Conservation (phyloP, 192 early-diverging fungal species). For the Allomyces arbusculus region DNA sequence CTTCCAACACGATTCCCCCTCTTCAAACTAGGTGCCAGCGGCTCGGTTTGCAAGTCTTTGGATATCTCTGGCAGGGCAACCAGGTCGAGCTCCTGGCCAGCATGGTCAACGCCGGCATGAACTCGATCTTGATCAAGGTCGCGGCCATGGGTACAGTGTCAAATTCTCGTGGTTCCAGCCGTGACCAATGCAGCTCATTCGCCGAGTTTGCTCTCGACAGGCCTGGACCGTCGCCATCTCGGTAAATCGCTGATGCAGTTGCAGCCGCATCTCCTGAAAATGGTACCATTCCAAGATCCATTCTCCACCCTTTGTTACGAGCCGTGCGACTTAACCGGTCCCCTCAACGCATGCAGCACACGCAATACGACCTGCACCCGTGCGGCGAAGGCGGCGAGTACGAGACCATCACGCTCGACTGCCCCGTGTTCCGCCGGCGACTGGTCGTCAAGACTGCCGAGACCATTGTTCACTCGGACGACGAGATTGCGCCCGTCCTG, state of each 20-base stretch:
- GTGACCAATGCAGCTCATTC: slow-evolving; percentile 1
- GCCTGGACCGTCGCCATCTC: slow-evolving; percentile 47
- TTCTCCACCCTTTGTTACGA: neutral
- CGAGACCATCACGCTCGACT: slow-evolving; percentile 82
- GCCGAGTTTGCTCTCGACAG: slow-evolving; percentile 10
- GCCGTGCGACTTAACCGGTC: neutral
- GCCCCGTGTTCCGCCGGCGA: slow-evolving; percentile 67
- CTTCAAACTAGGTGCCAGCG: slow-evolving; percentile 40
- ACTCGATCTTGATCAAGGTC: slow-evolving; percentile 81
- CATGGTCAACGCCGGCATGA: slow-evolving; percentile 58
- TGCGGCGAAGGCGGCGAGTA: slow-evolving; percentile 98
- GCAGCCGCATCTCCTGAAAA: slow-evolving; percentile 44
- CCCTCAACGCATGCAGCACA: slow-evolving; percentile 18
- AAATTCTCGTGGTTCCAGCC: neutral
- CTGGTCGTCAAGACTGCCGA: slow-evolving; percentile 61
- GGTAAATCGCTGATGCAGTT: slow-evolving; percentile 60
- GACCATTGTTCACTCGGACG: slow-evolving; percentile 55
- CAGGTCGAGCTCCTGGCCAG: slow-evolving; percentile 62
- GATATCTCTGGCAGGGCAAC: slow-evolving; percentile 78
- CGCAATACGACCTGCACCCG: slow-evolving; percentile 61
- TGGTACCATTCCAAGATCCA: slow-evolving; percentile 17
- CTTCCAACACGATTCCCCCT: neutral
- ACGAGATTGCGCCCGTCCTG: slow-evolving; percentile 59
- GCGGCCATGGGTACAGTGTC: slow-evolving; percentile 40
- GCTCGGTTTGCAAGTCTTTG: slow-evolving; percentile 58